Evolutionary conservation across 345 rosid genomes (phyloP).

Genomic region (Physaria fendleri): DNA sequence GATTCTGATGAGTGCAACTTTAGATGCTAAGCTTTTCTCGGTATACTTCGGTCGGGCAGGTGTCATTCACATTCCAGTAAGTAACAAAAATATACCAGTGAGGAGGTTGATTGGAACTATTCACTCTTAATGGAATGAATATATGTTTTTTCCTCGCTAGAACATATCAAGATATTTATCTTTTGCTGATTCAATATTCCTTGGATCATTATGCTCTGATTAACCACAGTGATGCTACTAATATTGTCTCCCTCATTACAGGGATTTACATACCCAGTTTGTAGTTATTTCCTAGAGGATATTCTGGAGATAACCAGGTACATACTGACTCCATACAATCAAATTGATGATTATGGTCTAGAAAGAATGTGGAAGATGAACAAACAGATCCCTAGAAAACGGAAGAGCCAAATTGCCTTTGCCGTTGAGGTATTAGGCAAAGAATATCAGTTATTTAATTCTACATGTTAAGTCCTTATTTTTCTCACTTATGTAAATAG

Average conservation of each 20-base stretch:
- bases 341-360: slow-evolving; percentile 89
- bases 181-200: background rate
- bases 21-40: slow-evolving; percentile 91
- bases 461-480: slow-evolving; percentile 8
- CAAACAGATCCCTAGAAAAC: slow-evolving; percentile 74
- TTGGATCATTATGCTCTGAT: background rate
- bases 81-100: slow-evolving; percentile 31
- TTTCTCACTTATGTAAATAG: slow-evolving; percentile 32
- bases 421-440: slow-evolving; percentile 64
- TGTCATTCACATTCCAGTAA: slow-evolving; percentile 64
- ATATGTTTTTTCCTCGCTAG: background rate
- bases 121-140: background rate
- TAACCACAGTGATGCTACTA: slow-evolving; percentile 4
- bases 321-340: slow-evolving; percentile 67
- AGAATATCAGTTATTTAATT: background rate
- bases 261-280: slow-evolving; percentile 84
- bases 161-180: background rate
- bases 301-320: slow-evolving; percentile 70
- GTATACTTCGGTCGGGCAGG: slow-evolving; percentile 85
- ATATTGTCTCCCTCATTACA: slow-evolving; percentile 30
- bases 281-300: slow-evolving; percentile 68
- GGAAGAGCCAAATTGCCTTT: slow-evolving; percentile 83
- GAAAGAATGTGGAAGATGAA: slow-evolving; percentile 81
- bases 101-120: background rate
- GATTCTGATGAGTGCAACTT: slow-evolving; percentile 92